Conservation (phyloP, 75 land plant species). For the Sequoiadendron giganteum region DNA sequence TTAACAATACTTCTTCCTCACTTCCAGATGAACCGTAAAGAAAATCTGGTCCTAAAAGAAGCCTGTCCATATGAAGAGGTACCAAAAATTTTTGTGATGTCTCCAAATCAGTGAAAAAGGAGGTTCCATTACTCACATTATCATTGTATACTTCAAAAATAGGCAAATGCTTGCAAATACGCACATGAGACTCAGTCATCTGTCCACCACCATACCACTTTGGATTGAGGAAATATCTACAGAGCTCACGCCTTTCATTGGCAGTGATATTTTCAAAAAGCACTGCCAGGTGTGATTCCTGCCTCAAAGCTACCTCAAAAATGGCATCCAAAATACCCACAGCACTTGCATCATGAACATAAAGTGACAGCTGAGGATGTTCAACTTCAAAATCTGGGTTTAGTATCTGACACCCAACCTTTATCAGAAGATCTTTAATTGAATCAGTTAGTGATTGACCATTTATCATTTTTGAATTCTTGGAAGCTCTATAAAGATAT, state of each 20-base stretch:
- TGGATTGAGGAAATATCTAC: conserved; percentile 63
- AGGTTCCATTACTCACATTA: conserved; percentile 7
- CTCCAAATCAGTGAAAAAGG: conserved; percentile 46
- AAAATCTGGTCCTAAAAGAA: conserved; percentile 63
- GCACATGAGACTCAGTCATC: conserved; percentile 42
- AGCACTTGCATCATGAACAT: conserved; percentile 56
- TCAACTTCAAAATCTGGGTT: conserved; percentile 42
- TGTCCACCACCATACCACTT: conserved; percentile 56
- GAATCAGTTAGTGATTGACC: conserved; percentile 35
- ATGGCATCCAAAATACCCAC: conserved; percentile 72
- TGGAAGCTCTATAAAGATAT: conserved; percentile 53
- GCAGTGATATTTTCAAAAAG: conserved; percentile 30
- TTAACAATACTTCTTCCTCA: conserved; percentile 64
- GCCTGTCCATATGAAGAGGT: conserved; percentile 52
- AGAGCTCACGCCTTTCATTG: conserved; percentile 64
- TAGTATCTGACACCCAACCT: conserved; percentile 75
- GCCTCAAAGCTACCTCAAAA: conserved; percentile 37
- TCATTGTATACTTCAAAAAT: conserved; percentile 65
- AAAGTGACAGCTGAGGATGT: conserved; percentile 57
- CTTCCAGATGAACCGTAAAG: conserved; percentile 29
- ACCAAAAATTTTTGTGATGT: conserved; percentile 50
- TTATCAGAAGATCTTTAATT: conserved; percentile 47
- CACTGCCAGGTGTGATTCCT: conserved; percentile 13
- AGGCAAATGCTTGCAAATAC: conserved; percentile 59
- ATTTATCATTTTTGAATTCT: conserved; percentile 48